Percentiles rank a stretch among this genome's conserved stretches.
phyloP scores from a whole-genome alignment of 179 eudicot species.

The Spergularia azorica region DNA sequence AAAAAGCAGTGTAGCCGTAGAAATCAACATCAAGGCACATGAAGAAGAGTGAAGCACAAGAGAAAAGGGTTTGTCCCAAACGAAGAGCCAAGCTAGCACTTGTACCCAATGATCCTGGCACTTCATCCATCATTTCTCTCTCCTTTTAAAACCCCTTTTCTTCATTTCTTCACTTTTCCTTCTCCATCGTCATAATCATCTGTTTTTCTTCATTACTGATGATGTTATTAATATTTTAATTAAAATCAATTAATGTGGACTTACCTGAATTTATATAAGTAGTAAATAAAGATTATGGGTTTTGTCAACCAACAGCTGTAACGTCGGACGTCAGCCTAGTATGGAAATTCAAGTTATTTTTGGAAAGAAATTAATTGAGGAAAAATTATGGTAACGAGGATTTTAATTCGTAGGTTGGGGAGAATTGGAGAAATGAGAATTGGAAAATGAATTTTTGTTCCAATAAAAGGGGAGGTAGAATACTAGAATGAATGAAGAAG shows the following conservation, averaged over 20 bases:
- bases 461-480: too few relatives aligned
- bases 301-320: neutral
- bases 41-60: slow-evolving; percentile 79
- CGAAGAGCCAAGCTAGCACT: slow-evolving; percentile 82
- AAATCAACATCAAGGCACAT: slow-evolving; percentile 81
- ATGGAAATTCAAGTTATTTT: too few relatives aligned
- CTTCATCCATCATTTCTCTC: slow-evolving; percentile 48
- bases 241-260: neutral
- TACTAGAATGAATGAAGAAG: neutral
- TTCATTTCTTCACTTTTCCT: neutral
- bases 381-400: neutral
- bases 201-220: neutral
- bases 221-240: neutral
- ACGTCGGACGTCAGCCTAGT: neutral
- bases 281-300: neutral
- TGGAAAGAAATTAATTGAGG: neutral
- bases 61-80: slow-evolving; percentile 74
- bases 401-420: neutral
- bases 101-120: slow-evolving; percentile 89
- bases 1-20: slow-evolving; percentile 81
- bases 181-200: neutral
- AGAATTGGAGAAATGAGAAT: neutral
- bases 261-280: neutral
- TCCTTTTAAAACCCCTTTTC: neutral
- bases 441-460: neutral